A percentile compares a stretch with the other conserved stretches of the same genome.
Evolutionary conservation across 768 basidiomycete species (phyloP).

Genomic region (Russula sp.): DNA sequence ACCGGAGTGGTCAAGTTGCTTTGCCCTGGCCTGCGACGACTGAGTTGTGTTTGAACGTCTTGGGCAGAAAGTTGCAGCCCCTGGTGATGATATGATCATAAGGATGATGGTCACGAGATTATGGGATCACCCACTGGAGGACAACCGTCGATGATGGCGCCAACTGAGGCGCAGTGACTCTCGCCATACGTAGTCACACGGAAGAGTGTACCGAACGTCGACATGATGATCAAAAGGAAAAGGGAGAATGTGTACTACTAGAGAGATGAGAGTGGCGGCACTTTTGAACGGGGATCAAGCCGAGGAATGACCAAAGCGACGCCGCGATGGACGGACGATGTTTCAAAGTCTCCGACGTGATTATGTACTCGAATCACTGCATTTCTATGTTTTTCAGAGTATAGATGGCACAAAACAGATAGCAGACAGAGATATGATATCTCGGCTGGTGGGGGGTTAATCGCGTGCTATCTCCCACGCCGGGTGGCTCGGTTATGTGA

Average conservation of each 20-base stretch:
- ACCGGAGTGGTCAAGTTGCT: constrained; percentile 95
- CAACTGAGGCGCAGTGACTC: constrained; percentile 94
- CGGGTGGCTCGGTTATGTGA: background rate
- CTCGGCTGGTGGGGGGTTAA: background rate
- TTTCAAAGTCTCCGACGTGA: constrained; percentile 5
- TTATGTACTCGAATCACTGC: constrained; percentile 3
- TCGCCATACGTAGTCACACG: constrained; percentile 97
- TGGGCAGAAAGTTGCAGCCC: constrained; percentile 71
- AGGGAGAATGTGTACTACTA: background rate
- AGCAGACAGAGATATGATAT: background rate
- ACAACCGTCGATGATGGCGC: constrained; percentile 95
- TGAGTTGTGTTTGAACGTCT: constrained; percentile 89
- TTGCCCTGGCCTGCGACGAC: constrained; percentile 89
- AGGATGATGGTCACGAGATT: background rate
- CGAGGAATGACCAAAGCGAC: constrained; percentile 10
- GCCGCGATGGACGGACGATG: constrained; percentile 8
- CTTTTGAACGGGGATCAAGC: background rate
- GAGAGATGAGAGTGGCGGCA: too few species aligned
- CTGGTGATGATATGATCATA: constrained; percentile 33
- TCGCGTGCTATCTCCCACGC: constrained; percentile 12
- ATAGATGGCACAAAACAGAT: background rate
- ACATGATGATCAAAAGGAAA: constrained; percentile 47
- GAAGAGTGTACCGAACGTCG: constrained; percentile 86
- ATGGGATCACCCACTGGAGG: constrained; percentile 65
- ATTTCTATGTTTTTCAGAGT: background rate